phyloP scores from a whole-genome alignment of 352 stramenopile species.

The Phytophthora ramorum region DNA sequence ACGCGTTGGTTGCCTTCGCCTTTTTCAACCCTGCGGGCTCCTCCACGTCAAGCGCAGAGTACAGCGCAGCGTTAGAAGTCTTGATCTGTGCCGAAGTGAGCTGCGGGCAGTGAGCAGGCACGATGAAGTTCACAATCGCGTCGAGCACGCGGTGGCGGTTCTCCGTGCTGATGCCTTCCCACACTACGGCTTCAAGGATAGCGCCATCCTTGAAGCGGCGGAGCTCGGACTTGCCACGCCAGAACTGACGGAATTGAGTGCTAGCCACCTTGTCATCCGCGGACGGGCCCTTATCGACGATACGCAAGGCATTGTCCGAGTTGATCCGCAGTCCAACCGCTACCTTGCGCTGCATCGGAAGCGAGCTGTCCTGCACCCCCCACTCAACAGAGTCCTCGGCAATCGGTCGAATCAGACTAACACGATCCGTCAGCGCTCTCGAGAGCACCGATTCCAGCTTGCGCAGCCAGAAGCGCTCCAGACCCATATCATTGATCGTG shows the following conservation, averaged over 20 bases:
- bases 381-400: slow-evolving; percentile 55
- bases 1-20: slow-evolving; percentile 40
- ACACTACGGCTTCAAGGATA: slow-evolving; percentile 91
- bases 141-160: slow-evolving; percentile 78
- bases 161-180: slow-evolving; percentile 78
- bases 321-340: slow-evolving; percentile 86
- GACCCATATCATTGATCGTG: slow-evolving; percentile 73
- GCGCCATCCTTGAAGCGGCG: slow-evolving; percentile 91
- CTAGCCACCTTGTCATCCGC: slow-evolving; percentile 83
- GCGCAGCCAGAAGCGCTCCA: slow-evolving; percentile 74
- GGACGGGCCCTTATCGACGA: slow-evolving; percentile 90
- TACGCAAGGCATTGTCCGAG: slow-evolving; percentile 72
- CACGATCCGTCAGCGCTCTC: slow-evolving; percentile 71
- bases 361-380: slow-evolving; percentile 46
- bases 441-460: slow-evolving; percentile 63
- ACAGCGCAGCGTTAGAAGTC: slow-evolving; percentile 78
- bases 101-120: slow-evolving; percentile 68
- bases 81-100: slow-evolving; percentile 63
- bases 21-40: slow-evolving; percentile 52
- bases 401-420: slow-evolving; percentile 65
- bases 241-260: slow-evolving; percentile 86
- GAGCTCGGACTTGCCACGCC: slow-evolving; percentile 88
- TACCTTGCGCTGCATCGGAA: slow-evolving; percentile 62
- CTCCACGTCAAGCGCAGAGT: slow-evolving; percentile 72
- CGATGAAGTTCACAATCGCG: slow-evolving; percentile 80